Evolutionary conservation across 345 rosid genomes (phyloP), one percentile per base, ranked within the genome.

Genomic region (Eucalyptus pumila): DNA sequence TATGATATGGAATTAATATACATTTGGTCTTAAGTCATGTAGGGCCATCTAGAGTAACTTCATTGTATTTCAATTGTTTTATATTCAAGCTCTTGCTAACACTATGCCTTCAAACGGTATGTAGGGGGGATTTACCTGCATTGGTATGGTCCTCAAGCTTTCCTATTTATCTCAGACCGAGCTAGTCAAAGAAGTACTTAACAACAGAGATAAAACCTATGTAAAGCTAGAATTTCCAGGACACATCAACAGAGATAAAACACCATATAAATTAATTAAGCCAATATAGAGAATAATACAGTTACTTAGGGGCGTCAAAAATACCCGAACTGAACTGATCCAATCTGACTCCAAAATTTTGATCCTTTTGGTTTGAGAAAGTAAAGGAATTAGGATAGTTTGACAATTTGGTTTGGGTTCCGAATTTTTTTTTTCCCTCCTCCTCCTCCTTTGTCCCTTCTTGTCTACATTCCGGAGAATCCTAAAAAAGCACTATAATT

Each of bases 231-330:
- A 65, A 42, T 27, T 58, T 14, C 67, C 86, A 47, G 27, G 27
- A 19, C 81, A 72, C 56, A 76, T 81, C 12, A 86, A 89, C 52
- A 90, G 48, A 65, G 93, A 93, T 19, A 87, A 88, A 40, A n/a
- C 67, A 45, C 47, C 47, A 45, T 45, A 45, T 45, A 94, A 93
- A 90, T 93, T 95, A 94, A 49, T 44, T 14, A 4, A 91, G 86
- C 89, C 89, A 86, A 44, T 92, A 92, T 44, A 94, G 92, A 45
- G 47, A 45, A 45, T 45, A 45, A 45, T 45, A 45, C 47, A 45
- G 47, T 45, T 45, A 45, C 47, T 45, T 45, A 45, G 47, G 11
- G 11, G 47, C 47, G 1, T 45, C 11, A 45, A 45, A 45, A 45
- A 45, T 45, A 45, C 47, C 47, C 47, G 11, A 45, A 45, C 11